Evolutionary conservation across 257 asterid genomes (phyloP), one percentile per base, ranked within the genome.

Genomic region (Ajuga chamaepitys): DNA sequence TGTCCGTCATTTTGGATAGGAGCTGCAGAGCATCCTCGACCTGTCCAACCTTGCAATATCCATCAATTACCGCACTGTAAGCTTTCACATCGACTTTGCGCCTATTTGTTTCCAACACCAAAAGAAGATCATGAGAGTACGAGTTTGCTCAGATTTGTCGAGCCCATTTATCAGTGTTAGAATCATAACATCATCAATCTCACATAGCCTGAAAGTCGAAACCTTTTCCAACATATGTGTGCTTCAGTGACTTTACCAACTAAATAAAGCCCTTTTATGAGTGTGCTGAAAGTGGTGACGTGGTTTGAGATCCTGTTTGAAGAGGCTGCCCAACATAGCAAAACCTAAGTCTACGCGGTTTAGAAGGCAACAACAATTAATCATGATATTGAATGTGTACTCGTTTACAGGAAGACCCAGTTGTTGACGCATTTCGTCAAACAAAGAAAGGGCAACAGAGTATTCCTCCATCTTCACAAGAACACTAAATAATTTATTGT

Each of bases 181-280:
- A 35, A 44, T 51, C n/a, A 22, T 51, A 20, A 62, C 47, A 55
- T 9, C 68, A 75, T 51, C 9, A 0, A 79, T 74, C 65, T 67
- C 76, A 35, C 79, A 81, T 0, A 77, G 10, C 34, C 48, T 26
- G 2, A 52, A 41, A 20, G 0, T 35, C 17, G 42, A 12, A 34
- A 72, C 35, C 71, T 42, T 72, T 17, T 60, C 34, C 30, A 70
- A 54, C 28, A 62, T n/a, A 1, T 35, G 5, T 41, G 53, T 7
- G 76, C 71, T 2, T 64, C 61, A 0, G 8, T 20, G 0, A 11
- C 53, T 24, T 63, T 71, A 37, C 13, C 18, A 9, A 2, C 47
- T 8, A 62, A 12, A 51, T 38, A 75, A 2, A 78, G 58, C 1
- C 81, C 86, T 18, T 55, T 73, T 7, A 73, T n/a, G 48, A 81